phyloP scores from a whole-genome alignment of 176 grass and related monocot species.

The Musa beccarii region DNA sequence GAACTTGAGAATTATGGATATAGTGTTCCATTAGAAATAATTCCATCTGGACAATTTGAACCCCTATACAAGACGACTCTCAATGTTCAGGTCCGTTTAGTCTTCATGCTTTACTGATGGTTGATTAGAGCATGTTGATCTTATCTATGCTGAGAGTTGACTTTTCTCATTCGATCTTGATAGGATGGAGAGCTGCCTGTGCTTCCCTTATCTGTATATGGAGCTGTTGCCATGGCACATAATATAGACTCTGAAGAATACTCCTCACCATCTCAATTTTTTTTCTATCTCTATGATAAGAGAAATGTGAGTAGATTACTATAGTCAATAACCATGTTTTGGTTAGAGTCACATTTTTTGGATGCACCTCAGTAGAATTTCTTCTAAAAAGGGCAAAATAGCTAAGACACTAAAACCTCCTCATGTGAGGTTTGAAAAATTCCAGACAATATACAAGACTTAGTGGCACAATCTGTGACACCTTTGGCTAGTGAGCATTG shows the following conservation, averaged over 20 bases:
- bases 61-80: conserved; percentile 80
- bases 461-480: background rate
- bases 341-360: background rate
- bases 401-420: background rate
- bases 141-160: background rate
- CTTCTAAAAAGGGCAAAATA: background rate
- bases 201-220: conserved; percentile 89
- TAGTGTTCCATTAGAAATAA: conserved; percentile 71
- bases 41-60: conserved; percentile 90
- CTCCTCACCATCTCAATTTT: conserved; percentile 80
- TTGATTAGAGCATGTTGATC: background rate
- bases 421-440: background rate
- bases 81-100: conserved; percentile 57
- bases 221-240: conserved; percentile 85
- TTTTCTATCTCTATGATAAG: conserved; percentile 98
- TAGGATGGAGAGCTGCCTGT: conserved; percentile 95
- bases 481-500: background rate
- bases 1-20: conserved; percentile 51
- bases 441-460: background rate
- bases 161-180: conserved; percentile 6
- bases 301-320: conserved; percentile 62
- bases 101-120: background rate
- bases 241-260: conserved; percentile 80
- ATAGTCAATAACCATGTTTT: background rate
- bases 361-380: background rate